phyloP scores from a whole-genome alignment of 1,284 basidiomycete species.

The Paramarasmius palmivorus region DNA sequence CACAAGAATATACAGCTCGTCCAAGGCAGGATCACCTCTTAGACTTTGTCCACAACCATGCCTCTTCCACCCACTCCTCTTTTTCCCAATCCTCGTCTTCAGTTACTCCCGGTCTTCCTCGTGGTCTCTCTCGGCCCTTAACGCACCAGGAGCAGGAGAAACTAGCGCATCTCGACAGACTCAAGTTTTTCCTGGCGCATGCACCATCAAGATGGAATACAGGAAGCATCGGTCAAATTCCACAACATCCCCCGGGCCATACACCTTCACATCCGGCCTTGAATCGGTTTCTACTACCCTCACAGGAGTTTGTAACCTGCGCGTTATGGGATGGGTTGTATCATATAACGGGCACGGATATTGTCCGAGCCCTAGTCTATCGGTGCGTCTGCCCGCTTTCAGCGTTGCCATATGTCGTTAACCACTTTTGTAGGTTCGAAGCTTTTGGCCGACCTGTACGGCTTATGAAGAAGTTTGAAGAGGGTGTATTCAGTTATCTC shows the following conservation, averaged over 20 bases:
- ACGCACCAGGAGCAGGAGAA: slow-evolving; percentile 65
- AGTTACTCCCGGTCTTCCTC: slow-evolving; percentile 33
- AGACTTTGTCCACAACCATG: slow-evolving; percentile 3
- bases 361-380: slow-evolving; percentile 86
- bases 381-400: slow-evolving; percentile 36
- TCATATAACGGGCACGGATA: slow-evolving; percentile 90
- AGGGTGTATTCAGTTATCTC: slow-evolving; percentile 90
- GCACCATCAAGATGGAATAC: slow-evolving; percentile 72
- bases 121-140: slow-evolving; percentile 55
- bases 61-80: slow-evolving; percentile 4
- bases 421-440: slow-evolving; percentile 18
- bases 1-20: slow-evolving; percentile 8
- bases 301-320: slow-evolving; percentile 86
- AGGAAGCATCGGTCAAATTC: slow-evolving; percentile 16
- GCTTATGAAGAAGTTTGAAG: slow-evolving; percentile 91
- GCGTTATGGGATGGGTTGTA: slow-evolving; percentile 88
- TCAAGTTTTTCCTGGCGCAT: slow-evolving; percentile 87
- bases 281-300: slow-evolving; percentile 81
- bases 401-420: background rate
- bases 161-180: slow-evolving; percentile 70
- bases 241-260: slow-evolving; percentile 21
- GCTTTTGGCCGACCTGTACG: slow-evolving; percentile 81
- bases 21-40: slow-evolving; percentile 4
- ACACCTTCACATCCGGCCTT: slow-evolving; percentile 63
- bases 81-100: background rate